phyloP scores from a whole-genome alignment of 306 rosid species.

The Vicia faba region DNA sequence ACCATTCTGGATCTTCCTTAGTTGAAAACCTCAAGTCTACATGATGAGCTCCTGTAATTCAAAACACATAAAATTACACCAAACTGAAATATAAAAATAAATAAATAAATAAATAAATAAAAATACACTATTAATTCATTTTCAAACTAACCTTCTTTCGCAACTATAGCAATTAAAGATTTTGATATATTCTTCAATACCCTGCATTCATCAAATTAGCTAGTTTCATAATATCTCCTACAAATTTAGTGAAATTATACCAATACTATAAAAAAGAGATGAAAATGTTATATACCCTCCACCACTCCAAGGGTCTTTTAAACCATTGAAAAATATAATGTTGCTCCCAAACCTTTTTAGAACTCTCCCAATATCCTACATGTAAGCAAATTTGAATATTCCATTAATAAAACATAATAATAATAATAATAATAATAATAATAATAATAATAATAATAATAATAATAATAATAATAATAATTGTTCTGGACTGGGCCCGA shows the following conservation, averaged over 20 bases:
- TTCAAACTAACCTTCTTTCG: constrained; percentile 54
- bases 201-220: constrained; percentile 40
- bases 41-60: constrained; percentile 76
- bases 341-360: constrained; percentile 75
- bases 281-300: constrained; percentile 66
- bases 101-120: not conserved
- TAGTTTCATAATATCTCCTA: not conserved
- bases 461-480: no score
- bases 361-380: constrained; percentile 55
- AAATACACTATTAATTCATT: not conserved
- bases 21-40: constrained; percentile 75
- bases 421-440: no score
- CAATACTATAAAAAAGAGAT: constrained; percentile 15
- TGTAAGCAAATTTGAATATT: not conserved
- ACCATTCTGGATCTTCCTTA: constrained; percentile 74
- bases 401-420: no score
- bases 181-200: constrained; percentile 68
- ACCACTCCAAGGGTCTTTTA: constrained; percentile 97
- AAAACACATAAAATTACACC: not conserved
- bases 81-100: not conserved
- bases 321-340: constrained; percentile 84
- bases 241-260: no score
- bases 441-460: no score
- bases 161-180: constrained; percentile 69
- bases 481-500: no score